Base-by-base conservation (phyloP, 176 grass and related monocot species). In the Oryza coarctata region DNA sequence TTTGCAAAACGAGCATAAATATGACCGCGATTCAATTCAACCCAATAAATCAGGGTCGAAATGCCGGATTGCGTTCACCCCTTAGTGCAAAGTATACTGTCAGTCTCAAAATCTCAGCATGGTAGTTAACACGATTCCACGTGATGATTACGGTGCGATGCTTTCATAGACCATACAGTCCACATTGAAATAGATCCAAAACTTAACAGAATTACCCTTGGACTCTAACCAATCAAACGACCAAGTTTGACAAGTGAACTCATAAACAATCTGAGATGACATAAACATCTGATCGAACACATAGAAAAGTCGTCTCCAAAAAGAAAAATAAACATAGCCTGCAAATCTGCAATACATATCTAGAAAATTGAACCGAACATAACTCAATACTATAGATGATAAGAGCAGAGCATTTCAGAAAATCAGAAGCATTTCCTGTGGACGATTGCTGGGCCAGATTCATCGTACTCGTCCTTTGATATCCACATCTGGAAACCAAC, bases 401-500 rank as follows among this genome's bases (percentile, higher is more conserved):
- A 15, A 63, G 18, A 0, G 65, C 9, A 0, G 18, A 8, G 73
- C 32, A 33, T 26, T 43, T 8, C 9, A 0, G 31, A 65, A 83
- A 68, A 83, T 71, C 75, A 94, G 85, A 91, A 94, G 88, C 92
- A 94, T 50, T 94, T 91, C 85, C 92, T 81, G 88, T 94, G 92
- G 68, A 94, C 92, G 71, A 94, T 94, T 12, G 85, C 75, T 1
- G 91, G 91, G 32, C 91, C 91, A 45, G 78, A 80, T 66, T 94
- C 91, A 9, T 94, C 91, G 2, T 94, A 91, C 78, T 94, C 91
- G 5, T 87, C 91, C 91, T 91, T 94, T 0, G 88, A 94, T 77
- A 94, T 88, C 91, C 91, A 94, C 91, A 94, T 94, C 91, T 94
- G 78, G 29, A 79, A 4, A 66, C 36, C 66, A 52, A 72, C 29